These are phyloP conservation scores for Oryza brachyantha DNA, from an alignment of 176 grass and related monocot genomes.

Conservation along the genomic window DNA sequence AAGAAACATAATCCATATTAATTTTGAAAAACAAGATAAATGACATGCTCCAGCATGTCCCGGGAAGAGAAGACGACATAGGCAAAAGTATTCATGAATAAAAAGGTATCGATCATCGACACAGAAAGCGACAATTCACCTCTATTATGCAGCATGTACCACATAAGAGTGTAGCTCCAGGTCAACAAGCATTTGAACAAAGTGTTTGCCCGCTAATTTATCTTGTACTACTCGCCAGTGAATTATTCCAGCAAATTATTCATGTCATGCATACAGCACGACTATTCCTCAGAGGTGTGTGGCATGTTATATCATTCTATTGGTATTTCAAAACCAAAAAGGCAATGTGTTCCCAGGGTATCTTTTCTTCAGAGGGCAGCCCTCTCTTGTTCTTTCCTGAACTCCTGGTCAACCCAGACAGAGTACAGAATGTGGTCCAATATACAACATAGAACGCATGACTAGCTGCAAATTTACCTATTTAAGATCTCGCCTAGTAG, in stretches of 20 bases:
- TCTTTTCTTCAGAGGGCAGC: background rate
- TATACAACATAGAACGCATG: background rate
- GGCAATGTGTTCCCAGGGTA: background rate
- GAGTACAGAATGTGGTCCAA: background rate
- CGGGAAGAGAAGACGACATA: background rate
- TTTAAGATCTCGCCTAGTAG: background rate
- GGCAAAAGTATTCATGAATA: background rate
- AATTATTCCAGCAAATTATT: background rate
- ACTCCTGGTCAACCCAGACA: background rate
- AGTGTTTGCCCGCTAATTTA: background rate
- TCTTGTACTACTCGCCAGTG: background rate
- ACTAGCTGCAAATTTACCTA: background rate
- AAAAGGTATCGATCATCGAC: background rate
- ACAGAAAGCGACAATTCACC: constrained; percentile 1
- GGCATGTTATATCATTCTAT: background rate
- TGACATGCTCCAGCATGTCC: background rate
- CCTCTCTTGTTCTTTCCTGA: background rate
- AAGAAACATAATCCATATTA: background rate
- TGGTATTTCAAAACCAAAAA: constrained; percentile 1
- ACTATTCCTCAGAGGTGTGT: background rate
- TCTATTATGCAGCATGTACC: constrained; percentile 6
- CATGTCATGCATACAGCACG: background rate
- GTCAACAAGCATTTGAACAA: background rate
- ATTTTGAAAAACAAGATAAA: background rate
- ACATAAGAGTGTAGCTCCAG: background rate